Evolutionary conservation across 257 asterid genomes (phyloP).

Genomic region (Cynanchum wilfordii): DNA sequence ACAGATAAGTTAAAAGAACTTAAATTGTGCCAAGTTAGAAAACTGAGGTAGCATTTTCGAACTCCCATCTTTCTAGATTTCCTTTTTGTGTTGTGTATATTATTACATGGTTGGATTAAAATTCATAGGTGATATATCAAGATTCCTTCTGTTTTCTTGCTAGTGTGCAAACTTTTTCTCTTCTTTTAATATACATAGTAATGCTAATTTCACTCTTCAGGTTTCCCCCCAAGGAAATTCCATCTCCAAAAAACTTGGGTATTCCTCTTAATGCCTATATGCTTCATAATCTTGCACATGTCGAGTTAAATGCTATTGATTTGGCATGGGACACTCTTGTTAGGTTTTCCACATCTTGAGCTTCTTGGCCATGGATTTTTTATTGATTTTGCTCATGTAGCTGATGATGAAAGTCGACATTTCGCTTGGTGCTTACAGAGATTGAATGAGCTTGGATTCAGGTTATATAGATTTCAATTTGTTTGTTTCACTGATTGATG

Average conservation of each 20-base stretch:
- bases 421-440: slow-evolving; percentile 95
- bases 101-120: not conserved
- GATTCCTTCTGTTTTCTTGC: not conserved
- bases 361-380: slow-evolving; percentile 87
- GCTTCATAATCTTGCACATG: slow-evolving; percentile 97
- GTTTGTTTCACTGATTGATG: not conserved
- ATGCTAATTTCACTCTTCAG: slow-evolving; percentile 27
- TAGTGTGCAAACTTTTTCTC: not conserved
- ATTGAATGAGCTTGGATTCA: slow-evolving; percentile 79
- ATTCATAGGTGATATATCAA: not conserved
- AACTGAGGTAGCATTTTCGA: not conserved
- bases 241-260: slow-evolving; percentile 62
- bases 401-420: slow-evolving; percentile 96
- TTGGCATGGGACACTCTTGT: slow-evolving; percentile 99
- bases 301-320: slow-evolving; percentile 94
- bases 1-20: too few relatives aligned
- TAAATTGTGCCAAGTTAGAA: not conserved
- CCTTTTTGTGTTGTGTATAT: not conserved
- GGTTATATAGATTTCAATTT: slow-evolving; percentile 36
- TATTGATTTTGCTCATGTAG: slow-evolving; percentile 92
- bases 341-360: slow-evolving; percentile 61
- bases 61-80: not conserved
- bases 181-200: not conserved
- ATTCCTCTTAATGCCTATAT: slow-evolving; percentile 86
- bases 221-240: slow-evolving; percentile 87